phyloP scores from a whole-genome alignment of 164 flowering plant genomes.

The Liquidambar formosana region DNA sequence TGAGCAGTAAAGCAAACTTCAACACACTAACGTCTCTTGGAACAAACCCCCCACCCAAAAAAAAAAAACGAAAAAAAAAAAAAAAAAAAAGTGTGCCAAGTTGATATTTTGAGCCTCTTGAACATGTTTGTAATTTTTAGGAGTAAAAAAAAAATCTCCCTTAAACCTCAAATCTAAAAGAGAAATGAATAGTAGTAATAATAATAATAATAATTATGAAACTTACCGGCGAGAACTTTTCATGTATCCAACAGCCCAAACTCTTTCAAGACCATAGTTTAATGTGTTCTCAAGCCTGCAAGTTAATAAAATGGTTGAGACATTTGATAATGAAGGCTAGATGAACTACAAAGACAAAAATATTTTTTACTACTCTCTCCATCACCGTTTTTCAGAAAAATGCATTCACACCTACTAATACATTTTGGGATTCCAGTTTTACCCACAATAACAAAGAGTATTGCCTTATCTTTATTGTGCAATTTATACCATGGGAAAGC shows the following conservation, averaged over 20 bases:
- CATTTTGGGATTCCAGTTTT: too few relatives aligned
- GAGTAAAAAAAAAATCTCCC: background rate
- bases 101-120: background rate
- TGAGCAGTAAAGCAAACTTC: background rate
- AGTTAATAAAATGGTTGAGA: slow-evolving; percentile 12
- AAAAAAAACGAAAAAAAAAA: background rate
- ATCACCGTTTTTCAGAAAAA: too few relatives aligned
- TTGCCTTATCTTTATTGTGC: too few relatives aligned
- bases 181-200: background rate
- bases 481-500: too few relatives aligned
- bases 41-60: background rate
- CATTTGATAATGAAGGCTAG: background rate
- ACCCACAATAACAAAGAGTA: too few relatives aligned
- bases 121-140: background rate
- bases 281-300: slow-evolving; percentile 90
- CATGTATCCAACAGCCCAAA: slow-evolving; percentile 90
- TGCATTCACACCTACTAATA: too few relatives aligned
- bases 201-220: background rate
- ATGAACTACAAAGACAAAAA: background rate
- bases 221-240: slow-evolving; percentile 80
- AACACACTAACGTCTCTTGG: background rate
- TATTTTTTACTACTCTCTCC: background rate
- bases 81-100: background rate
- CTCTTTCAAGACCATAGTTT: slow-evolving; percentile 92
- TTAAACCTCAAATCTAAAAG: background rate